A percentile compares a stretch with the other conserved stretches of the same genome.
phyloP scores from a whole-genome alignment of 1,284 basidiomycete genomes.

The Microbotryum violaceum region DNA sequence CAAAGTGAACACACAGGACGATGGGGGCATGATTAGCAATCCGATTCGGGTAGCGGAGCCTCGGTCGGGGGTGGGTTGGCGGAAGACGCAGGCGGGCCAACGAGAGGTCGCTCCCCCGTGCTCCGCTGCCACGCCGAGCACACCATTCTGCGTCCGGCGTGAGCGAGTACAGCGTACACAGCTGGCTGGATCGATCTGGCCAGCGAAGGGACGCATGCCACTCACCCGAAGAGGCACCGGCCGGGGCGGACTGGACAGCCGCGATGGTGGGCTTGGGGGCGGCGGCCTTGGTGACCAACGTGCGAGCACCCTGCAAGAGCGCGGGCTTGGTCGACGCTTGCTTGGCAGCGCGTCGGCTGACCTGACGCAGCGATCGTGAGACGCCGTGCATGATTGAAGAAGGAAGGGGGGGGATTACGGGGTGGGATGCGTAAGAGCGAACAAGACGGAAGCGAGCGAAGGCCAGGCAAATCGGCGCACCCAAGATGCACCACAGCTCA shows the following conservation, averaged over 20 bases:
- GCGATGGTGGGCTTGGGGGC: conserved; percentile 15
- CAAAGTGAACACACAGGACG: background rate
- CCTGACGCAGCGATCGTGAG: background rate
- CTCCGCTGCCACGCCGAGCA: background rate
- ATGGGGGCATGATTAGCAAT: background rate
- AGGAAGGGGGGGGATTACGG: background rate
- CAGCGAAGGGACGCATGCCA: too few species aligned
- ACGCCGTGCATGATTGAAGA: background rate
- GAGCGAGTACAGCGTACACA: background rate
- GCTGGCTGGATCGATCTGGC: background rate
- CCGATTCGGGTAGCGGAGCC: background rate
- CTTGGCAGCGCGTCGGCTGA: background rate
- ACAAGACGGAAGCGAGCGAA: background rate
- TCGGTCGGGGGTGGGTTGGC: background rate
- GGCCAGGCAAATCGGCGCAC: too few species aligned
- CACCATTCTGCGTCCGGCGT: background rate
- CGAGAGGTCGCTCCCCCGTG: background rate
- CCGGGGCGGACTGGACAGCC: conserved; percentile 13
- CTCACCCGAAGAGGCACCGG: conserved; percentile 1
- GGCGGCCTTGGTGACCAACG: conserved; percentile 25
- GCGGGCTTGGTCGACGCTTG: conserved; percentile 3
- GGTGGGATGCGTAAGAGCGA: too few species aligned
- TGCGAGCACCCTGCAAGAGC: conserved; percentile 26
- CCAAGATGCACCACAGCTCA: too few species aligned
- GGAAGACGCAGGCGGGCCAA: conserved; percentile 16